Evolutionary conservation across 768 basidiomycete species (phyloP).

Genomic region (Imleria badia): DNA sequence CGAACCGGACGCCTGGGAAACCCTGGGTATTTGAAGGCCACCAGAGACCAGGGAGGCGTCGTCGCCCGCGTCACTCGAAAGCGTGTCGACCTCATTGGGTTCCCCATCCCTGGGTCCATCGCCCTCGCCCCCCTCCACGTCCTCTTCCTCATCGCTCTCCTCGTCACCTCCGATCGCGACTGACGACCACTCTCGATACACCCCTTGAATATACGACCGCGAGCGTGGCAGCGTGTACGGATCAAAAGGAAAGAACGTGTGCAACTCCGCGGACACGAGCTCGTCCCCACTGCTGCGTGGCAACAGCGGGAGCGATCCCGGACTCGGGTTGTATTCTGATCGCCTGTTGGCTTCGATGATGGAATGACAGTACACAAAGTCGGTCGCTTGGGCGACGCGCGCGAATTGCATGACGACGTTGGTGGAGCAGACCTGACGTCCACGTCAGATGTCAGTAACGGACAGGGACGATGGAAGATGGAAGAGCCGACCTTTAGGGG

Average conservation of each 20-base stretch:
- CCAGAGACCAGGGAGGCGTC: neutral
- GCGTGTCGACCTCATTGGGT: neutral
- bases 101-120: constrained; percentile 22
- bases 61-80: too few species aligned
- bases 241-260: constrained; percentile 97
- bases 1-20: constrained; percentile 18
- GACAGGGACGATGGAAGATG: too few species aligned
- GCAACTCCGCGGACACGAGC: constrained; percentile 65
- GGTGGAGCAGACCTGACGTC: constrained; percentile 77
- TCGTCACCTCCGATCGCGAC: constrained; percentile 72
- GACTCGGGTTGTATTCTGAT: constrained; percentile 44
- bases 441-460: neutral
- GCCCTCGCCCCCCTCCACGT: constrained; percentile 41
- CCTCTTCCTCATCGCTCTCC: constrained; percentile 67
- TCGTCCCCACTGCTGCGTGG: constrained; percentile 31
- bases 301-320: constrained; percentile 18
- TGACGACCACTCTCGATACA: constrained; percentile 89
- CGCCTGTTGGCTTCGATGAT: constrained; percentile 89
- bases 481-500: constrained; percentile 59
- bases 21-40: constrained; percentile 24
- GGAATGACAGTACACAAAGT: constrained; percentile 92
- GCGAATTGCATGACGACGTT: constrained; percentile 94
- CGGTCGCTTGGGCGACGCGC: constrained; percentile 84
- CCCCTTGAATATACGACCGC: constrained; percentile 67
- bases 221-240: constrained; percentile 90